Evolutionary conservation across 305 asterid genomes (phyloP).

Genomic region (Fraxinus sp.): DNA sequence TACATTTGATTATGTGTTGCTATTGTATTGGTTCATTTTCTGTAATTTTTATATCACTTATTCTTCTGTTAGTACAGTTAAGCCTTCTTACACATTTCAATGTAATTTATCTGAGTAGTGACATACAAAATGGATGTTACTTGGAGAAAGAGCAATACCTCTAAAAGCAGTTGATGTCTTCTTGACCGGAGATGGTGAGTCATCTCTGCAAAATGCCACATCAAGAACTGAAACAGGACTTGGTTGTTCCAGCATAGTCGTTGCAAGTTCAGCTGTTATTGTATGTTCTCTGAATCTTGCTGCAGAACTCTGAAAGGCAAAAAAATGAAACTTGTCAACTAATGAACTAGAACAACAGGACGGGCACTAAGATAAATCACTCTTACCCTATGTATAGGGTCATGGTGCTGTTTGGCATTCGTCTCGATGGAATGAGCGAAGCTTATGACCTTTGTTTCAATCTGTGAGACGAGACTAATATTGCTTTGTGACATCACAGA

Average conservation of each 20-base stretch:
- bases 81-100: neutral
- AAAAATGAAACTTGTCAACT: slow-evolving; percentile 30
- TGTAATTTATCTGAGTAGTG: neutral
- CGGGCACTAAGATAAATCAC: slow-evolving; percentile 18
- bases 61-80: neutral
- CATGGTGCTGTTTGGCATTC: slow-evolving; percentile 37
- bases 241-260: slow-evolving; percentile 69
- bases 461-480: slow-evolving; percentile 57
- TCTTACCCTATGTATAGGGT: slow-evolving; percentile 36
- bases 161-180: slow-evolving; percentile 61
- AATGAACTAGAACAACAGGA: slow-evolving; percentile 18
- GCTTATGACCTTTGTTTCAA: slow-evolving; percentile 59
- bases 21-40: neutral
- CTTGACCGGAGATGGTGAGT: slow-evolving; percentile 86
- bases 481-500: slow-evolving; percentile 74
- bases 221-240: slow-evolving; percentile 96
- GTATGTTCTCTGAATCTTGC: slow-evolving; percentile 41
- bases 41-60: neutral
- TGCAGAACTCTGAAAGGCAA: slow-evolving; percentile 46
- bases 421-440: slow-evolving; percentile 36
- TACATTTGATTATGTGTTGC: neutral
- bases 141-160: slow-evolving; percentile 53
- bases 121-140: slow-evolving; percentile 12
- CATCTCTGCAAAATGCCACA: slow-evolving; percentile 68
- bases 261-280: slow-evolving; percentile 44